A percentile compares a stretch with the other conserved stretches of the same genome.
These are phyloP conservation scores for Taphrina flavorubra DNA, from an alignment of 1,139 yeast species.

Conservation along the genomic window DNA sequence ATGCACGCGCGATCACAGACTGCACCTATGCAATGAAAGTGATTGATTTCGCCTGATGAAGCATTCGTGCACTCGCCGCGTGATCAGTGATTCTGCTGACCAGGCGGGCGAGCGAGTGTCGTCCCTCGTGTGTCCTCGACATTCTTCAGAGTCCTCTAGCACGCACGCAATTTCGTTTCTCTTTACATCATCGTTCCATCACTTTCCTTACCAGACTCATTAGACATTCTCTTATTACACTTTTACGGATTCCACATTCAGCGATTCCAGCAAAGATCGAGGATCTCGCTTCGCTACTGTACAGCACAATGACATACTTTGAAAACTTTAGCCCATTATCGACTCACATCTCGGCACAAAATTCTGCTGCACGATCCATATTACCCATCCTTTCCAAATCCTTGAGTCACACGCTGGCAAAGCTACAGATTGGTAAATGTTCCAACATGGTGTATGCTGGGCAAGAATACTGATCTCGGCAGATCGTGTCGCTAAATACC, in stretches of 20 bases:
- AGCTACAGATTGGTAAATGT: background rate
- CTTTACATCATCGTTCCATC: background rate
- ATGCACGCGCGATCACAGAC: no score
- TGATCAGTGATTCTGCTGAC: no score
- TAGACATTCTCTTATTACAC: conserved; percentile 1
- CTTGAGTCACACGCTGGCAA: background rate
- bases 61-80: no score
- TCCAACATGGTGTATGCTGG: background rate
- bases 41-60: no score
- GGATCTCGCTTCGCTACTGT: background rate
- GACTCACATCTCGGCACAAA: background rate
- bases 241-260: background rate
- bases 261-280: background rate
- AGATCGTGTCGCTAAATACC: background rate
- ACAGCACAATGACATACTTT: conserved; percentile 11
- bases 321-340: conserved; percentile 2
- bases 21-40: no score
- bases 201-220: background rate
- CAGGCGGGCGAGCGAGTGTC: no score
- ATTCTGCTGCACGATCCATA: background rate
- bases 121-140: no score
- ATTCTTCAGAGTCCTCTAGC: no score
- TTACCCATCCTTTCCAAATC: conserved; percentile 1
- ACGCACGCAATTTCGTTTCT: background rate
- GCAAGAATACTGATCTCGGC: background rate